phyloP scores from a whole-genome alignment of 129 eudicot species.

The Glebionis coronaria region DNA sequence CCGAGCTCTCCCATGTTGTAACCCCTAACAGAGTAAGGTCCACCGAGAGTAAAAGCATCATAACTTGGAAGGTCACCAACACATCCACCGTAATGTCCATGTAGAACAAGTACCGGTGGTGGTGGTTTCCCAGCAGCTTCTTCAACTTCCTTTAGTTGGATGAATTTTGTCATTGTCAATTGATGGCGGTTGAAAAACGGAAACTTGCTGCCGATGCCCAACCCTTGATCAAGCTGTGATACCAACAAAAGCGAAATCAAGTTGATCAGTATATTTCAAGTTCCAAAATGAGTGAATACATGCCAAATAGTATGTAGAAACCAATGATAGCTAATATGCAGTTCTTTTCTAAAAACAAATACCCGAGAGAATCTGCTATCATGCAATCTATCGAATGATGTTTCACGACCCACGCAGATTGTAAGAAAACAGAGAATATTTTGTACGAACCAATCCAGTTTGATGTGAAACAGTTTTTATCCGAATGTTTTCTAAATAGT shows the following conservation, averaged over 20 bases:
- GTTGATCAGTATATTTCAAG: too few species aligned
- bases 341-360: background rate
- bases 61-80: slow-evolving; percentile 97
- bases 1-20: slow-evolving; percentile 96
- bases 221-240: slow-evolving; percentile 90
- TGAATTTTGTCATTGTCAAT: slow-evolving; percentile 61
- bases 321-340: background rate
- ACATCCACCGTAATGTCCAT: slow-evolving; percentile 99
- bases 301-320: background rate
- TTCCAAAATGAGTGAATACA: too few species aligned
- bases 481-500: too few species aligned
- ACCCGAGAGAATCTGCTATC: too few species aligned
- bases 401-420: slow-evolving; percentile 5
- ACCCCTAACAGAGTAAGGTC: slow-evolving; percentile 94
- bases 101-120: slow-evolving; percentile 90
- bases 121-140: slow-evolving; percentile 95
- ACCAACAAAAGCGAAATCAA: background rate
- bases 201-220: slow-evolving; percentile 79
- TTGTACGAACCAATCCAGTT: too few species aligned
- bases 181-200: slow-evolving; percentile 92
- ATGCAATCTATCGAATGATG: background rate
- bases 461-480: too few species aligned
- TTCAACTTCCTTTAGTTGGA: slow-evolving; percentile 70
- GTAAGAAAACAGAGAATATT: background rate
- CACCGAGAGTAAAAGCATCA: slow-evolving; percentile 91